Conservation (phyloP, 2,329 filamentous ascomycete species). For the Escovopsis weberi region DNA sequence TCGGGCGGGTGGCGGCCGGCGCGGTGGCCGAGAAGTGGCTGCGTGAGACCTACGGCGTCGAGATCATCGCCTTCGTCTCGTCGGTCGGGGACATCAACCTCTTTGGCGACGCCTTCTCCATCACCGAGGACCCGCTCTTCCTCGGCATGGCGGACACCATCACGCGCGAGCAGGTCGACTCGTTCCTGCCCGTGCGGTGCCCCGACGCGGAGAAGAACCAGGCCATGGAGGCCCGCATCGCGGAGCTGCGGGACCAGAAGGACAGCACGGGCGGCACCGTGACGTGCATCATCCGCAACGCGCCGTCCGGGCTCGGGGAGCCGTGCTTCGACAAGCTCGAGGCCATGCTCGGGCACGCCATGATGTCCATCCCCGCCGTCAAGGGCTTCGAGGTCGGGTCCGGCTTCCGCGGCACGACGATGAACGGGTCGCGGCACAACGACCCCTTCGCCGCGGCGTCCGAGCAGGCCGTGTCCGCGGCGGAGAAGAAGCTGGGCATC, state of each 20-base stretch:
- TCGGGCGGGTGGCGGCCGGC: conserved; percentile 80
- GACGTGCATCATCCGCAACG: conserved; percentile 82
- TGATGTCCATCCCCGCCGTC: conserved; percentile 87
- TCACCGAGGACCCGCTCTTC: conserved; percentile 73
- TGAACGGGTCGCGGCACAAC: conserved; percentile 80
- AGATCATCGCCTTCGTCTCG: conserved; percentile 82
- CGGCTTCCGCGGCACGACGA: conserved; percentile 73
- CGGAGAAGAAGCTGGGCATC: conserved; percentile 28
- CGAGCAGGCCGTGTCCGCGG: conserved; percentile 26
- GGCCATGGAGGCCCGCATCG: conserved; percentile 69
- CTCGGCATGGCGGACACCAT: conserved; percentile 59
- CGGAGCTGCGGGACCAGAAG: conserved; percentile 58
- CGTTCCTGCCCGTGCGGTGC: conserved; percentile 71
- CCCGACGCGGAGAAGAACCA: conserved; percentile 50
- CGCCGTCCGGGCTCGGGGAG: conserved; percentile 76
- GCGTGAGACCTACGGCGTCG: conserved; percentile 61
- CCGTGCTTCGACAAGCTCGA: conserved; percentile 94
- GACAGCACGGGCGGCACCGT: conserved; percentile 93
- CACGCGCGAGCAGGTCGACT: conserved; percentile 64
- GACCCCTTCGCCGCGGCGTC: conserved; percentile 39
- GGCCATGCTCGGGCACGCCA: conserved; percentile 79
- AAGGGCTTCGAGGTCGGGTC: conserved; percentile 95
- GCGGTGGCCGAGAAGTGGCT: conserved; percentile 92
- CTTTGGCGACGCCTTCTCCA: conserved; percentile 18
- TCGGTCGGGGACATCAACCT: conserved; percentile 52